phyloP scores from a whole-genome alignment of 257 asterid species.

The Solanum lycopersicoides region DNA sequence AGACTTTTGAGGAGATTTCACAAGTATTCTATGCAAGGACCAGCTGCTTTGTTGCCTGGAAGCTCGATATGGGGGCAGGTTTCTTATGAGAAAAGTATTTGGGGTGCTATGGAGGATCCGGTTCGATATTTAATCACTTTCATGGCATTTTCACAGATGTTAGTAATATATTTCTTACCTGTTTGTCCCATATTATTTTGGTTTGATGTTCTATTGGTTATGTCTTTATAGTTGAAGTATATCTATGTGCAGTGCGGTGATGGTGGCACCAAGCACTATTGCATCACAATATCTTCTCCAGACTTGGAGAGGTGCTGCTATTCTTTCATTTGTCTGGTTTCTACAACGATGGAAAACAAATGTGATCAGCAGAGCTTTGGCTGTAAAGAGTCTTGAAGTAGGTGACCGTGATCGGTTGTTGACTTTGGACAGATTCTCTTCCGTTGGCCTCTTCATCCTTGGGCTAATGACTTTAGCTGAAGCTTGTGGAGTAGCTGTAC shows the following conservation, averaged over 20 bases:
- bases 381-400: conserved; percentile 30
- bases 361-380: conserved; percentile 58
- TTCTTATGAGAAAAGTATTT: conserved; percentile 79
- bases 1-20: conserved; percentile 62
- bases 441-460: conserved; percentile 64
- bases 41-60: conserved; percentile 46
- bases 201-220: neutral
- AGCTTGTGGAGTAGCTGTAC: conserved; percentile 91
- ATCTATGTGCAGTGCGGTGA: conserved; percentile 45
- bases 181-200: neutral
- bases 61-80: conserved; percentile 62
- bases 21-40: conserved; percentile 53
- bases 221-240: neutral
- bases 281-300: conserved; percentile 49
- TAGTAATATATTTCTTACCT: conserved; percentile 16
- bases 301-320: conserved; percentile 72
- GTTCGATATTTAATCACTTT: conserved; percentile 59
- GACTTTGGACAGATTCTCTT: conserved; percentile 60
- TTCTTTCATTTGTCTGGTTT: conserved; percentile 79
- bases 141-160: conserved; percentile 77
- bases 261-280: conserved; percentile 73
- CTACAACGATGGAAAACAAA: conserved; percentile 78
- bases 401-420: conserved; percentile 49
- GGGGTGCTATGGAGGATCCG: conserved; percentile 92
- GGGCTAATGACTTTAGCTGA: conserved; percentile 88